Conservation (phyloP, 495 filamentous ascomycete genomes). For the Peziza echinospora region DNA sequence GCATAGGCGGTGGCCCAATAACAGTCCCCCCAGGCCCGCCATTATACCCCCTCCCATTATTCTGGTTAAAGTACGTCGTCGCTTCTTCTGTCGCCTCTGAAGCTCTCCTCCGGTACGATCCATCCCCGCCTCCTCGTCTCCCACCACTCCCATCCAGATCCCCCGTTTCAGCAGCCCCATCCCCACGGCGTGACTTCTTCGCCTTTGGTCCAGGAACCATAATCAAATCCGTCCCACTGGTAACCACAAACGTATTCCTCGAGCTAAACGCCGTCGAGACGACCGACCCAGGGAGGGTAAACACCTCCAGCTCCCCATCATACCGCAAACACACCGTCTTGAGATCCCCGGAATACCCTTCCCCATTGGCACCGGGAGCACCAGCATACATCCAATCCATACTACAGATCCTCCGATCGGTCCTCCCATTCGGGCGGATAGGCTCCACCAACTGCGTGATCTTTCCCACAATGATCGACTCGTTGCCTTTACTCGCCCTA, state of each 20-base stretch:
- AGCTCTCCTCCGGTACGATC: neutral
- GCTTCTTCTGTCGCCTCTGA: neutral
- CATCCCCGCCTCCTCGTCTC: too few species aligned
- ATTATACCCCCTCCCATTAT: too few species aligned
- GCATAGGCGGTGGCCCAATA: neutral
- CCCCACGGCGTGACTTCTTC: neutral
- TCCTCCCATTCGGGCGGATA: conserved; percentile 24
- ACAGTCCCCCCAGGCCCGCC: too few species aligned
- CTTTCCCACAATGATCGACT: conserved; percentile 13
- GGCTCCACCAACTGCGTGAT: conserved; percentile 11
- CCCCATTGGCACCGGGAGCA: neutral
- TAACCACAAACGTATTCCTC: neutral
- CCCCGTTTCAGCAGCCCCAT: neutral
- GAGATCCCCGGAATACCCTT: neutral
- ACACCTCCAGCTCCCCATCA: conserved; percentile 12
- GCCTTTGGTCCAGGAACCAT: neutral
- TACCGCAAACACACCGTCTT: conserved; percentile 9
- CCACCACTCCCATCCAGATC: neutral
- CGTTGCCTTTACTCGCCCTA: conserved; percentile 7
- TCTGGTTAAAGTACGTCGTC: too few species aligned
- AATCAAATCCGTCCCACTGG: neutral
- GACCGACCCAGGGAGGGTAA: conserved; percentile 7
- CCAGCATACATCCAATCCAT: conserved; percentile 66
- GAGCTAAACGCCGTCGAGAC: conserved; percentile 12
- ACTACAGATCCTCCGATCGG: conserved; percentile 46